phyloP scores from a whole-genome alignment of 305 asterid species.

The Rubia occidens region DNA sequence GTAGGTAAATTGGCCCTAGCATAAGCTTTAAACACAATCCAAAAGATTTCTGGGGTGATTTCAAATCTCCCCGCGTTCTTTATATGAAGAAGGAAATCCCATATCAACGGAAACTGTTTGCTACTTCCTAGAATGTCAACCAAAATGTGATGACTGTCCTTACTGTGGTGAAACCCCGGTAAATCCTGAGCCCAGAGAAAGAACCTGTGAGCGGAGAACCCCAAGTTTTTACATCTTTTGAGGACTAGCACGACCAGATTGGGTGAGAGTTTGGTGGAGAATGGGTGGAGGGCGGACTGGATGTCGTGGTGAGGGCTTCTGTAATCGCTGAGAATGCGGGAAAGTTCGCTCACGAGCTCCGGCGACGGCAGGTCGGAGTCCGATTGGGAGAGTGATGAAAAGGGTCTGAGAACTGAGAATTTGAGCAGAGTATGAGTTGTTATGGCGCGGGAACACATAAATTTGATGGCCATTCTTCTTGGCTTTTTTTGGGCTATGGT shows the following conservation, averaged over 20 bases:
- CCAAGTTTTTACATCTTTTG: slow-evolving; percentile 71
- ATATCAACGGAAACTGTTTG: slow-evolving; percentile 66
- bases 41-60: slow-evolving; percentile 47
- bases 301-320: slow-evolving; percentile 78
- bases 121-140: slow-evolving; percentile 70
- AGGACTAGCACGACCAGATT: slow-evolving; percentile 65
- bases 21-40: slow-evolving; percentile 61
- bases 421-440: slow-evolving; percentile 3
- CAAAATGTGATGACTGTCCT: slow-evolving; percentile 53
- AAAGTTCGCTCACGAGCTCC: slow-evolving; percentile 58
- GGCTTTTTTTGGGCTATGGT: not conserved
- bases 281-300: slow-evolving; percentile 70
- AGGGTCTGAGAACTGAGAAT: slow-evolving; percentile 1
- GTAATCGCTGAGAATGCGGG: slow-evolving; percentile 73
- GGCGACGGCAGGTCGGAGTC: slow-evolving; percentile 27
- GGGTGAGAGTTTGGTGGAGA: slow-evolving; percentile 33
- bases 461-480: slow-evolving; percentile 12
- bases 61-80: slow-evolving; percentile 34
- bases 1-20: slow-evolving; percentile 68
- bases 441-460: slow-evolving; percentile 9
- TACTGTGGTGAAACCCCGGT: slow-evolving; percentile 57
- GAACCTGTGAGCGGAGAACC: slow-evolving; percentile 89
- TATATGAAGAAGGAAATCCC: slow-evolving; percentile 71
- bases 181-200: slow-evolving; percentile 65
- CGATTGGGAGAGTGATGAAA: slow-evolving; percentile 9